Conservation (phyloP, 208 protist species). For the Phytomonas sp. region DNA sequence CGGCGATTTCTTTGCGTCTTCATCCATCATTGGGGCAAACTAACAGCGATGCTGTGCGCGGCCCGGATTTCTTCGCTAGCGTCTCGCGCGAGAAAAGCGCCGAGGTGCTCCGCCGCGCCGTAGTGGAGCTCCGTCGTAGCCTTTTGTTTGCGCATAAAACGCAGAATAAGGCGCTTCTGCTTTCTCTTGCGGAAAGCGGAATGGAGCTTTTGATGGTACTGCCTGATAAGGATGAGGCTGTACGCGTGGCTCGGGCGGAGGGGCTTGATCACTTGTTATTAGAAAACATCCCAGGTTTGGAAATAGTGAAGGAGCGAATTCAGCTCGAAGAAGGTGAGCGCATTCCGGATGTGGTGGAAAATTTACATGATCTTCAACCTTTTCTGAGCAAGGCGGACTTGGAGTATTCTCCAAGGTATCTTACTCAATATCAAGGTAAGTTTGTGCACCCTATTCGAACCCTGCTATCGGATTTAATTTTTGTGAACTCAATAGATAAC, state of each 20-base stretch:
- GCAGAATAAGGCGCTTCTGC: slow-evolving; percentile 17
- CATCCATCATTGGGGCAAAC: neutral
- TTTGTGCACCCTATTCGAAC: slow-evolving; percentile 59
- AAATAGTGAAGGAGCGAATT: slow-evolving; percentile 33
- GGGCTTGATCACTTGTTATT: slow-evolving; percentile 35
- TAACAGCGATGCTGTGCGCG: slow-evolving; percentile 15
- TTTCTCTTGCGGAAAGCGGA: slow-evolving; percentile 58
- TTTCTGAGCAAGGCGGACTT: slow-evolving; percentile 8
- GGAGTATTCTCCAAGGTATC: neutral
- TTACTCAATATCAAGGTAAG: slow-evolving; percentile 18
- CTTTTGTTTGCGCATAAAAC: slow-evolving; percentile 20
- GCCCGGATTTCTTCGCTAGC: slow-evolving; percentile 73
- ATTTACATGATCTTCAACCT: slow-evolving; percentile 14
- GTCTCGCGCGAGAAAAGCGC: slow-evolving; percentile 37
- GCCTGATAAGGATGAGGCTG: slow-evolving; percentile 30
- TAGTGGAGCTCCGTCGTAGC: slow-evolving; percentile 27
- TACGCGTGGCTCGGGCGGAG: slow-evolving; percentile 25
- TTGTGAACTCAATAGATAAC: slow-evolving; percentile 49
- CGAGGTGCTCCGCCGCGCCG: slow-evolving; percentile 26
- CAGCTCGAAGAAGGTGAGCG: slow-evolving; percentile 15
- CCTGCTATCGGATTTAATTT: slow-evolving; percentile 33
- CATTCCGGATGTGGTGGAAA: slow-evolving; percentile 8
- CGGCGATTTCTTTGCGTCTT: neutral
- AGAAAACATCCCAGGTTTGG: slow-evolving; percentile 24
- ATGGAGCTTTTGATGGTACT: slow-evolving; percentile 51